Base-by-base conservation (phyloP, 2,329 filamentous ascomycete species). In the Pseudocercospora crystallina region DNA sequence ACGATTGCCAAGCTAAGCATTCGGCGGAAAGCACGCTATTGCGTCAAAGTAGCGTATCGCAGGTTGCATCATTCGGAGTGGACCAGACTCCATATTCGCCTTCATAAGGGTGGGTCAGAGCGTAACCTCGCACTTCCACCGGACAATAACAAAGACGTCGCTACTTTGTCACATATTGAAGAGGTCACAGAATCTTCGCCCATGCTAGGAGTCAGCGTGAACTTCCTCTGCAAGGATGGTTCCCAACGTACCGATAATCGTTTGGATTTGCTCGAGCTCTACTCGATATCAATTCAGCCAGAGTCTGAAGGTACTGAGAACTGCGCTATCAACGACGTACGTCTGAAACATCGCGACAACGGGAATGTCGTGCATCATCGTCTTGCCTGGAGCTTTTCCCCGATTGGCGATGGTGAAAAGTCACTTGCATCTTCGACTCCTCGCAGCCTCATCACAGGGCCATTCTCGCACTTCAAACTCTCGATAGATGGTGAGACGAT, bases 371-470 rank as follows among this genome's bases (percentile, higher is more conserved):
- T 29, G 3, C 45, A 42, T 32, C 8, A 13, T 13, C 33, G 45
- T 10, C 37, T 47, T 3, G 2, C 8, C 1, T 47, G 45, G 45
- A 31, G 7, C 3, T 26, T 3, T 3, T 26, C 20, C 20, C 7
- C 20, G 7, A 4, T 7, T 26, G 20, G 7, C 3, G 20, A 26
- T 26, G 20, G 3, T 7, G 4, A 26, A 7, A 7, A 7, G 7
- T 7, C 20, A 26, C 7, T 7, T 26, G 20, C 20, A 26, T 26
- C 20, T 26, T 26, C 11, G 3, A 7, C 41, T 29, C 45, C 45
- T 33, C 36, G 36, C 3, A 47, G 45, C 14, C 15, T 8, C 13
- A 29, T 47, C 45, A 47, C 45, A 12, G 45, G 45, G 3, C 15
- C 37, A 13, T 47, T 37, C 33, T 37, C 45, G 1, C 36, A 47